phyloP scores from a whole-genome alignment of 805 yeast species.

The Candida manassasensis region DNA sequence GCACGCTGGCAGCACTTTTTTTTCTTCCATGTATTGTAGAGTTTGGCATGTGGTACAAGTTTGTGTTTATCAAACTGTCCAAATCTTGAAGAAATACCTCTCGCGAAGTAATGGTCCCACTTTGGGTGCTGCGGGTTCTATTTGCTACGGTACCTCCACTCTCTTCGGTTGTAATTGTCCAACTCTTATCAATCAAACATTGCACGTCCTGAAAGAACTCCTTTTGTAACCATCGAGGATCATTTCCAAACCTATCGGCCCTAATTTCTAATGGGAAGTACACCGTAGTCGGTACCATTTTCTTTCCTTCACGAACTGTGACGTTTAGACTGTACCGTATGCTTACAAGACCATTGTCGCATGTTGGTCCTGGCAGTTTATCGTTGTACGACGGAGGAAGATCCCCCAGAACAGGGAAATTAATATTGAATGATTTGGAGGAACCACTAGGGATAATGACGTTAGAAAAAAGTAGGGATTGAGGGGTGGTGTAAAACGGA shows the following conservation, averaged over 20 bases:
- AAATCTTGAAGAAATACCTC: conserved; percentile 27
- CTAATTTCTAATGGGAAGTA: conserved; percentile 33
- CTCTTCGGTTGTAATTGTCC: conserved; percentile 19
- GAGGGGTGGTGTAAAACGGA: conserved; percentile 39
- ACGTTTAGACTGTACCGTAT: conserved; percentile 33
- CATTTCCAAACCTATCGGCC: conserved; percentile 21
- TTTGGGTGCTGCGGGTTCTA: conserved; percentile 4
- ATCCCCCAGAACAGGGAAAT: conserved; percentile 17
- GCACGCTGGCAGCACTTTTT: conserved; percentile 21
- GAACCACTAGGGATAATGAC: conserved; percentile 16
- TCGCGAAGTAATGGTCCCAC: conserved; percentile 7
- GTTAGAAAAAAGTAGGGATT: conserved; percentile 34
- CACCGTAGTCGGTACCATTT: conserved; percentile 17
- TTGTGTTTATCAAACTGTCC: conserved; percentile 26
- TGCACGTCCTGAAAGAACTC: conserved; percentile 22
- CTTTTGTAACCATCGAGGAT: conserved; percentile 25
- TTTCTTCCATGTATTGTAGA: conserved; percentile 29
- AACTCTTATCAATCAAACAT: conserved; percentile 21
- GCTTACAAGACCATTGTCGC: conserved; percentile 37
- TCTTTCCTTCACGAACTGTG: conserved; percentile 22
- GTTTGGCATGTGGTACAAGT: conserved; percentile 29
- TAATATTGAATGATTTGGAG: conserved; percentile 17
- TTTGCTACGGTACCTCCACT: too few relatives aligned
- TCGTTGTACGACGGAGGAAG: conserved; percentile 40
- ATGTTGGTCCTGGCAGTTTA: conserved; percentile 34